Conservation (phyloP, 805 yeast species). For the Candida corydali region DNA sequence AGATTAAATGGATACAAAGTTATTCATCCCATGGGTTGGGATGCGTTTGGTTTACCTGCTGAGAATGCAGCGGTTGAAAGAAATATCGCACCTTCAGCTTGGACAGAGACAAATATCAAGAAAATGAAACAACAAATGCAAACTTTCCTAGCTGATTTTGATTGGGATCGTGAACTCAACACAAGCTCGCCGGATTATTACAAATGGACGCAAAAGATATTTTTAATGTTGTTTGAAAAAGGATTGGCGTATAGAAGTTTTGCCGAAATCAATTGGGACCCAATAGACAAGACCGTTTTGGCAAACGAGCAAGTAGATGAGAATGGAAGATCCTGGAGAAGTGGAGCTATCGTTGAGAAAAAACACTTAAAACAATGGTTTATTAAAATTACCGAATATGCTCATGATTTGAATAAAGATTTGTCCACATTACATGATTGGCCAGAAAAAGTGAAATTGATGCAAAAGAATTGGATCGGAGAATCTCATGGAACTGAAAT, state of each 20-base stretch:
- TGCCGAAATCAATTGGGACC: slow-evolving; percentile 97
- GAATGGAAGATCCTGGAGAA: slow-evolving; percentile 91
- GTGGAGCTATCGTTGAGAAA: slow-evolving; percentile 93
- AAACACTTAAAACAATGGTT: slow-evolving; percentile 87
- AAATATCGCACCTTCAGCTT: slow-evolving; percentile 67
- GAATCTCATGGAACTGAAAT: slow-evolving; percentile 77
- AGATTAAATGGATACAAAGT: slow-evolving; percentile 74
- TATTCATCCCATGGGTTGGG: slow-evolving; percentile 99
- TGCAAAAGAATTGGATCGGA: slow-evolving; percentile 97
- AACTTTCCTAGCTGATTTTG: slow-evolving; percentile 78
- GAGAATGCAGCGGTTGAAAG: slow-evolving; percentile 96
- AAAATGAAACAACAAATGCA: slow-evolving; percentile 84
- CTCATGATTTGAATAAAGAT: slow-evolving; percentile 63
- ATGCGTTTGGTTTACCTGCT: slow-evolving; percentile 97
- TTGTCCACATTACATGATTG: slow-evolving; percentile 59
- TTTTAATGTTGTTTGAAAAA: slow-evolving; percentile 63
- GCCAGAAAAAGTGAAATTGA: slow-evolving; percentile 84
- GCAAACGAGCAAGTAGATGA: slow-evolving; percentile 95
- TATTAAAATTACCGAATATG: slow-evolving; percentile 80
- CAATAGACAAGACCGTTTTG: slow-evolving; percentile 87
- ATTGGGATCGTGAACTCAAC: slow-evolving; percentile 87
- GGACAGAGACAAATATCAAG: slow-evolving; percentile 80
- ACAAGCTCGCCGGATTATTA: slow-evolving; percentile 88
- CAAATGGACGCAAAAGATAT: slow-evolving; percentile 88
- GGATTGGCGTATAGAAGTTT: slow-evolving; percentile 83